Evolutionary conservation across 1,139 yeast species (phyloP), one percentile per base, ranked within the genome.

Genomic region (Yamadazyma blattariae): DNA sequence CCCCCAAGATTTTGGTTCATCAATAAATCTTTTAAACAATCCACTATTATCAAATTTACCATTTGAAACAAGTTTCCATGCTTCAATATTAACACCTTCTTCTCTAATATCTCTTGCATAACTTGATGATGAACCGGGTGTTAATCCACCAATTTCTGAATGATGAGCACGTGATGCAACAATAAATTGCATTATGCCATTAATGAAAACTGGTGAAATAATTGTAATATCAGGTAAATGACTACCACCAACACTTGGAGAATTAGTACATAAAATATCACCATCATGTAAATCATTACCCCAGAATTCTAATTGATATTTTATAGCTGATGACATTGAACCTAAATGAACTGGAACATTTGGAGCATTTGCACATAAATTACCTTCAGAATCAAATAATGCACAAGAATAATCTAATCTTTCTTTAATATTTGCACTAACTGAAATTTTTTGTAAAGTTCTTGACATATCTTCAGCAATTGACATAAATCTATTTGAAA

Each of bases 141-240:
- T 58, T 32, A 77, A 61, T 23, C 86, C 85, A 26, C 86, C 86
- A 47, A 79, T 79, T 48, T 79, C 86, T 5, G 84, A 75, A 49
- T 79, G 85, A 50, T 79, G 86, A 8, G 84, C 86, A 30, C 86
- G 61, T 3, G 83, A 68, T 1, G 86, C 86, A 21, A 76, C 79
- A 59, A 75, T 77, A 45, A 80, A 79, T 28, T 74, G 71, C 27
- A 79, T 70, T 20, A 56, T 56, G 7, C 61, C 64, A 29, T 57
- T 55, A 22, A 54, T 53, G 26, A 45, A 50, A 10, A 47, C 52
- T 9, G 53, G 54, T 4, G 52, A 46, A 20, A 49, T 38, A 23
- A 50, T 36, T n/a, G 56, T 51, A 9, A 51, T 43, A 35, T 51
- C 56, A 11, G 56, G 56, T 14, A 51, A 40, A 38, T 51, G 56